Base-by-base conservation (phyloP, 2,329 filamentous ascomycete species). In the Arachnopeziza araneosa region DNA sequence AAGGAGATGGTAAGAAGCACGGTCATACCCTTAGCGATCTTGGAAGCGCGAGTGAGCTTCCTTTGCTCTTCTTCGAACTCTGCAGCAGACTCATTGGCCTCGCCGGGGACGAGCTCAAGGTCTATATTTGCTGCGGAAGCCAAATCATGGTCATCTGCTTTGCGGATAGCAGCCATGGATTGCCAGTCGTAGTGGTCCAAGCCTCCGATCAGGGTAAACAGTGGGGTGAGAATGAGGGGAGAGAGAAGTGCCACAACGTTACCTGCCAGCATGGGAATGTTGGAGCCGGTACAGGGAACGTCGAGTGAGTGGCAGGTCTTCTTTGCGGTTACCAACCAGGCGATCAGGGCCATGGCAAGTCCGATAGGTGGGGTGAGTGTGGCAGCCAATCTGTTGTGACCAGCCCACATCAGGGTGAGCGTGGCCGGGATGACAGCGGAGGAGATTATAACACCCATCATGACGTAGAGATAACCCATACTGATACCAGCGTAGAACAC, bases 381-480 rank as follows among this genome's bases (percentile, higher is more conserved):
- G 0, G 89, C 90, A 1, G 90, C 89, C 72, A 84, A 84, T 78
- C 84, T 86, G 69, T 90, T 91, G 73, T 96, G 91, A 1, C 87
- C 84, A 26, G 83, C 83, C 91, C 91, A 96, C 61, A 92, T 79
- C 0, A 96, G 81, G 0, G 91, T 90, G 63, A 96, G 77, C 0
- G 90, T 88, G 0, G 91, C 90, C 0, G 93, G 92, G 14, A 96
- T 81, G 2, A 96, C 91, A 2, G 91, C 92, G 0, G 89, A 85
- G 0, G 88, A 91, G 70, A 96, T 95, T 69, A 96, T 90, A 55
- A 92, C 89, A 8, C 92, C 93, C 92, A 96, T 96, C 71, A 96
- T 83, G 1, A 96, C 78, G 70, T 96, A 96, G 2, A 96, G 79
- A 69, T 93, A 96, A 12, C 91, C 92, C 90, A 96, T 95, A 12